Base-by-base conservation (phyloP, 1,284 basidiomycete genomes). In the Cutaneotrichosporon sp. region DNA sequence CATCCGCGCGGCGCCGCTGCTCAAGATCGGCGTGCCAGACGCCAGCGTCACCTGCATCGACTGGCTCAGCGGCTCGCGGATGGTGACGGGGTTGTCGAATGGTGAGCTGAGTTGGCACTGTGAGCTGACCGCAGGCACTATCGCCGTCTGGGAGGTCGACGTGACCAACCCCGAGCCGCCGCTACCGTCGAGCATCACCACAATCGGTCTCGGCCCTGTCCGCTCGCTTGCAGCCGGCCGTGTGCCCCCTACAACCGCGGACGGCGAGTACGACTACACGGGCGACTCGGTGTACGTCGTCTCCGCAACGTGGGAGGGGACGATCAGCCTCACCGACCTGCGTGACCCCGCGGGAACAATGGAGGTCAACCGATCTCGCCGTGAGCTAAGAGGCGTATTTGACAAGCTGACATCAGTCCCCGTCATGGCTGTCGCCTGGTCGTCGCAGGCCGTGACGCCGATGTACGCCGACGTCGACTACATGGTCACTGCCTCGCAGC, bases 71-170 rank as follows among this genome's bases (percentile, higher is more conserved):
- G 91, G 90, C 62, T 87, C 89, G 60, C 71, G 88, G 4, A 73
- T 97, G 3, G 91, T 88, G 2, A 84, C 89, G 6, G 92, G 92
- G 0, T 87, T 88, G 33, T 88, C 90, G 2, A 90, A 91, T 67
- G 92, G 92, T 91, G 58, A 56, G 79, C 29, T 27, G 9, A 8
- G 11, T 13, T 11, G 3, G 43, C 42, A 9, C 33, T 45, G n/a
- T 42, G 55, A 31, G 50, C 22, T 46, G 24, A 43, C 36, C 22
- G 34, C 63, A 93, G 91, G 92, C 3, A 83, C 82, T 43, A 84
- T 94, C 54, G 88, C 86, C 0, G 84, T 92, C 2, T 94, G 88
- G 78, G 83, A 93, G 67, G 73, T 82, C 4, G 73, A 84, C 27
- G 3, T 57, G 20, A 22, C 29, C 22, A 38, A 8, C 84, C 63